These are phyloP conservation scores for Cryptococcus hybrid DNA, from an alignment of 1,284 basidiomycete species.

Conservation along the genomic window DNA sequence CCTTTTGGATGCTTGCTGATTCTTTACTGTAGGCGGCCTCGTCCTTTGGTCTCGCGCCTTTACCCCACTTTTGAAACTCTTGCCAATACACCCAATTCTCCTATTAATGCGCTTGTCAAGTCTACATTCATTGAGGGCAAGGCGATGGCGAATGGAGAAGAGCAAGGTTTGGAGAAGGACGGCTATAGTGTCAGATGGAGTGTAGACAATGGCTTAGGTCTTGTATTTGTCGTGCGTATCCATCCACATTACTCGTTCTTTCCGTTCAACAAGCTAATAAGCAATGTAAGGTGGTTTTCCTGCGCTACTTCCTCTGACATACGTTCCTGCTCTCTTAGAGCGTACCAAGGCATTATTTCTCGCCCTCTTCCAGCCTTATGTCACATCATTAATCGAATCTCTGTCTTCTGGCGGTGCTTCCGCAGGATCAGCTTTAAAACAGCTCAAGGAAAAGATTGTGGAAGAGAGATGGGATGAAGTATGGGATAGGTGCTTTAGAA, in stretches of 20 bases:
- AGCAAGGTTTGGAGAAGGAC: constrained; percentile 83
- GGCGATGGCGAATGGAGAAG: constrained; percentile 43
- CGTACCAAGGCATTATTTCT: constrained; percentile 80
- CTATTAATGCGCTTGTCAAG: constrained; percentile 83
- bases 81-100: constrained; percentile 73
- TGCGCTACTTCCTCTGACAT: constrained; percentile 90
- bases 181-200: constrained; percentile 91
- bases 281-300: constrained; percentile 78
- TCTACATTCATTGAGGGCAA: constrained; percentile 83
- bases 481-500: constrained; percentile 44
- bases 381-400: constrained; percentile 76
- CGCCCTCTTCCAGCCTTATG: constrained; percentile 76
- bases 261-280: constrained; percentile 57
- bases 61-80: constrained; percentile 72
- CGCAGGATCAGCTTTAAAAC: constrained; percentile 24
- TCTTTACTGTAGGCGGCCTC: constrained; percentile 64
- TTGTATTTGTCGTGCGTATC: constrained; percentile 83
- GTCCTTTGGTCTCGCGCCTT: constrained; percentile 92
- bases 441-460: constrained; percentile 32
- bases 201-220: constrained; percentile 85
- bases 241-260: not conserved
- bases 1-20: not conserved
- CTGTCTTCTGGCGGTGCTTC: constrained; percentile 50
- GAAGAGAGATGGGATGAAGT: constrained; percentile 44
- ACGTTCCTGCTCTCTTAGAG: constrained; percentile 87